phyloP scores from a whole-genome alignment of 1,284 basidiomycete genomes.

The Tylopilus sp. region DNA sequence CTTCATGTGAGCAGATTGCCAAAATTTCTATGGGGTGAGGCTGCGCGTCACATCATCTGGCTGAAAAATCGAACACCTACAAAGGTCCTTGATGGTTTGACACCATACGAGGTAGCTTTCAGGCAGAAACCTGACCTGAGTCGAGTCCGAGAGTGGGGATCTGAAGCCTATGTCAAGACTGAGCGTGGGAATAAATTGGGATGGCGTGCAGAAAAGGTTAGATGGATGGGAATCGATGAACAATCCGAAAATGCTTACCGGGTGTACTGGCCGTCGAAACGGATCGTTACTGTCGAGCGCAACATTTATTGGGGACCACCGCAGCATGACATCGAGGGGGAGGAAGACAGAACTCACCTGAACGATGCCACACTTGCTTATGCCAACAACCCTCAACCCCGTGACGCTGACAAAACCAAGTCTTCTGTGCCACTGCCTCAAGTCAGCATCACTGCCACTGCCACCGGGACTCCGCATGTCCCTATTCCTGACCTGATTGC shows the following conservation, averaged over 20 bases:
- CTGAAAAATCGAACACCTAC: background rate
- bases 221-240: background rate
- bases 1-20: constrained; percentile 2
- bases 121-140: background rate
- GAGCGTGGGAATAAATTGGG: background rate
- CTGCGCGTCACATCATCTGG: background rate
- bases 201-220: background rate
- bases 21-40: constrained; percentile 6
- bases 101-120: background rate
- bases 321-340: background rate
- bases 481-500: background rate
- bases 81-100: background rate
- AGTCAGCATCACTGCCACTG: background rate
- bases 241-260: background rate
- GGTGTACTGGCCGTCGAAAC: background rate
- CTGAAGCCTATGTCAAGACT: background rate
- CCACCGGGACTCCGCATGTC: background rate
- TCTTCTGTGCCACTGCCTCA: background rate
- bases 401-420: background rate
- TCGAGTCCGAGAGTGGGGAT: background rate
- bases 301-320: background rate
- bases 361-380: background rate
- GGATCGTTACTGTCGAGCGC: background rate
- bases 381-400: background rate
- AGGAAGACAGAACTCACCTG: background rate